Percentiles rank a stretch among this genome's conserved stretches.
These are phyloP conservation scores for Suillus fuscotomentosus DNA, from an alignment of 768 basidiomycete species.

Conservation along the genomic window DNA sequence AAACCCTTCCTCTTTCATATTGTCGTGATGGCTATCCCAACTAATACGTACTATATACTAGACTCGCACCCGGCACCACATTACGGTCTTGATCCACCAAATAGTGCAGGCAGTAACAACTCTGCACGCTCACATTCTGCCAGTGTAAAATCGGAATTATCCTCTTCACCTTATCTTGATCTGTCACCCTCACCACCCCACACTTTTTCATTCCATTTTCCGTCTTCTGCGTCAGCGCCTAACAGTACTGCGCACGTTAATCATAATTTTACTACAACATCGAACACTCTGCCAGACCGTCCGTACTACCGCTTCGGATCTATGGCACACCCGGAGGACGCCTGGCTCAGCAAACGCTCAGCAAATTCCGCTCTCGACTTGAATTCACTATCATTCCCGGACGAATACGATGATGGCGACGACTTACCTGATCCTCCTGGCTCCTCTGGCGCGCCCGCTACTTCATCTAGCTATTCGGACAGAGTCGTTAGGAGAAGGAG, in stretches of 20 bases:
- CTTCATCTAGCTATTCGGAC: slow-evolving; percentile 31
- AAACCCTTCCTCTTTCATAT: background rate
- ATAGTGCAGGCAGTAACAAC: background rate
- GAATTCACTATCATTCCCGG: slow-evolving; percentile 45
- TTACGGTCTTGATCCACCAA: slow-evolving; percentile 1
- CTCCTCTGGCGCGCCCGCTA: slow-evolving; percentile 6
- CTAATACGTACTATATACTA: slow-evolving; percentile 2
- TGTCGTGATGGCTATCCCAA: background rate
- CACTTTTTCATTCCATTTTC: slow-evolving; percentile 24
- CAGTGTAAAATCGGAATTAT: slow-evolving; percentile 27
- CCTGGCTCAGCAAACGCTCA: slow-evolving; percentile 23
- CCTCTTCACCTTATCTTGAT: slow-evolving; percentile 21
- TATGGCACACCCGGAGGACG: slow-evolving; percentile 23
- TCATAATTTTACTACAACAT: background rate
- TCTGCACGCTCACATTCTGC: slow-evolving; percentile 13
- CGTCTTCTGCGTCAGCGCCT: slow-evolving; percentile 1
- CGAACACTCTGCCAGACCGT: slow-evolving; percentile 1
- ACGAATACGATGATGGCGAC: slow-evolving; percentile 63
- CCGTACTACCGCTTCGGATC: slow-evolving; percentile 23
- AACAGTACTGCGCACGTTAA: background rate
- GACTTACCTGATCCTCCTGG: slow-evolving; percentile 49
- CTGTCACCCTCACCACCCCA: slow-evolving; percentile 20
- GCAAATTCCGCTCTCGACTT: slow-evolving; percentile 20
- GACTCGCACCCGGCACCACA: slow-evolving; percentile 8
- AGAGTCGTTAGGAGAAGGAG: slow-evolving; percentile 68